Conservation (phyloP, 139 green algal genomes). For the Chlorella ohadii region DNA sequence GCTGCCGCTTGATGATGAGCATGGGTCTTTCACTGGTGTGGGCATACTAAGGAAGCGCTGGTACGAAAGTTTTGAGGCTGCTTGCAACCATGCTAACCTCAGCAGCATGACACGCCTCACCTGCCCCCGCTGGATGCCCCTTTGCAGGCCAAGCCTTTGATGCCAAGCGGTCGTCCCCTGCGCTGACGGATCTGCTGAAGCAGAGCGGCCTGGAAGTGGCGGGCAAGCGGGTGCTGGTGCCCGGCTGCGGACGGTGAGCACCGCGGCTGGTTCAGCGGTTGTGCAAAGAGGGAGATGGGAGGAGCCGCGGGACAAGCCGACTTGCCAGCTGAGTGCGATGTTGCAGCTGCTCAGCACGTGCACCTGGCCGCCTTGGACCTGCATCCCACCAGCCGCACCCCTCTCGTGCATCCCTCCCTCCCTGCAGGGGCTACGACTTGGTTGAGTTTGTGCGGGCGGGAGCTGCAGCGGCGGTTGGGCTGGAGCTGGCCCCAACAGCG, state of each 20-base stretch:
- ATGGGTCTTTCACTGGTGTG: too few relatives aligned
- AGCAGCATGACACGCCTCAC: too few relatives aligned
- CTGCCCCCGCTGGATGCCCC: not conserved
- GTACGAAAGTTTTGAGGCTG: too few relatives aligned
- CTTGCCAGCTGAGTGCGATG: too few relatives aligned
- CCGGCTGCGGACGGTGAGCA: constrained; percentile 50
- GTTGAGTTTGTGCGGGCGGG: constrained; percentile 45
- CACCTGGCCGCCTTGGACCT: too few relatives aligned
- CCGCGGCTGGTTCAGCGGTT: too few relatives aligned
- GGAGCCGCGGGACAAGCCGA: too few relatives aligned
- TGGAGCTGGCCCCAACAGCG: constrained; percentile 54
- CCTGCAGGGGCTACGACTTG: constrained; percentile 59
- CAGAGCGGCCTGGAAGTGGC: constrained; percentile 11
- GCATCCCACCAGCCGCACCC: too few relatives aligned
- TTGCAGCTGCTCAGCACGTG: too few relatives aligned
- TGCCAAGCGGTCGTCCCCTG: constrained; percentile 12
- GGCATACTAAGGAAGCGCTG: too few relatives aligned
- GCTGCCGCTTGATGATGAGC: not conserved
- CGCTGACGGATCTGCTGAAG: constrained; percentile 22
- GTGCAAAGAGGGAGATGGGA: too few relatives aligned
- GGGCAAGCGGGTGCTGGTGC: constrained; percentile 49
- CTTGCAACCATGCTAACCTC: not conserved
- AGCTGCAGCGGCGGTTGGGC: constrained; percentile 38
- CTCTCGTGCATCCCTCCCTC: too few relatives aligned
- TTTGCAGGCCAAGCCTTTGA: constrained; percentile 40